phyloP scores from a whole-genome alignment of 2,329 filamentous ascomycete genomes.

The Whalleya microplaca region DNA sequence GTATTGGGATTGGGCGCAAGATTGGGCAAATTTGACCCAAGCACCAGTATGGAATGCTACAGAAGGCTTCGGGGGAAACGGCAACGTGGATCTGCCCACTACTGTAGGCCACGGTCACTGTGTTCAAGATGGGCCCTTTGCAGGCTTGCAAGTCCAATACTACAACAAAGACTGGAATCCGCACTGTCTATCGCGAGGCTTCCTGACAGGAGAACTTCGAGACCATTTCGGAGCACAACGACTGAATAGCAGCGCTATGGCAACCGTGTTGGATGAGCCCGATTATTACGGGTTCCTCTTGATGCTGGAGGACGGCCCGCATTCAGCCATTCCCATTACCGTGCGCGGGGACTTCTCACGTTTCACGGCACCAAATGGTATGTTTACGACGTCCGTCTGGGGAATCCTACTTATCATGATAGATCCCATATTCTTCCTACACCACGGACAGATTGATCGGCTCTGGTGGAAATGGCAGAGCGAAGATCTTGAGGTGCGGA shows the following conservation, averaged over 20 bases:
- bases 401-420: no score
- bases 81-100: neutral
- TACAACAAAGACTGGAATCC: constrained; percentile 5
- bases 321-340: constrained; percentile 5
- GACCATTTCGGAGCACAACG: no score
- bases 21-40: constrained; percentile 3
- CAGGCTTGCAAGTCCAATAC: constrained; percentile 7
- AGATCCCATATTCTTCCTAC: constrained; percentile 16
- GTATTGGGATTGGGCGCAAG: constrained; percentile 14
- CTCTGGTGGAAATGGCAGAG: constrained; percentile 15
- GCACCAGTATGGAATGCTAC: constrained; percentile 7
- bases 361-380: constrained; percentile 13
- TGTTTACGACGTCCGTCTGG: neutral
- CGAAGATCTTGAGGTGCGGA: constrained; percentile 1
- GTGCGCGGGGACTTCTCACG: constrained; percentile 10
- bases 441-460: constrained; percentile 15
- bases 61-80: constrained; percentile 6
- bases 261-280: neutral
- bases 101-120: neutral
- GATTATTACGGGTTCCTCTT: constrained; percentile 3
- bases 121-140: constrained; percentile 11
- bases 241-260: constrained; percentile 1
- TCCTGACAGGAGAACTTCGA: constrained; percentile 2
- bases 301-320: constrained; percentile 6
- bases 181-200: constrained; percentile 11